Percentiles rank a stretch among this genome's conserved stretches.
Evolutionary conservation across 208 protist species (phyloP).

Genomic region (Trypanosoma caninum): DNA sequence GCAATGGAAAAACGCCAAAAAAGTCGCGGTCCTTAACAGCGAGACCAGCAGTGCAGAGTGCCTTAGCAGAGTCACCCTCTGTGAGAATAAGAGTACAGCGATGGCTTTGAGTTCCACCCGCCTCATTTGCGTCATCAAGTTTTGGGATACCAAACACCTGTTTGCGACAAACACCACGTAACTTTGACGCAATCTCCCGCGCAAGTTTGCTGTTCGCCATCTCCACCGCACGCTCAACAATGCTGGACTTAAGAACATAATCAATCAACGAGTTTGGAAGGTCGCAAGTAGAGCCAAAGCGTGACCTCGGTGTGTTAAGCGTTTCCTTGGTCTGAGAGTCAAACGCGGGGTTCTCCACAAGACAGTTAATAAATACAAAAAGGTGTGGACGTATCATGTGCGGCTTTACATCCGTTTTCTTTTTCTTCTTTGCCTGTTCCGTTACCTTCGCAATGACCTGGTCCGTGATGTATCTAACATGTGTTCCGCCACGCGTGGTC

Average conservation of each 20-base stretch:
- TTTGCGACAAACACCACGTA: slow-evolving; percentile 62
- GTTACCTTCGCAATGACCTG: slow-evolving; percentile 92
- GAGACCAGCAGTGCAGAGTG: slow-evolving; percentile 97
- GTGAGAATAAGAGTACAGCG: slow-evolving; percentile 99
- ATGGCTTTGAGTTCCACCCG: slow-evolving; percentile 92
- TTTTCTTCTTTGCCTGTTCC: slow-evolving; percentile 95
- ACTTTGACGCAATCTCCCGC: slow-evolving; percentile 81
- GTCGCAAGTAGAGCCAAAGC: slow-evolving; percentile 97
- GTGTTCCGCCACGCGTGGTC: slow-evolving; percentile 98
- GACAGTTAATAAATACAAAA: slow-evolving; percentile 99
- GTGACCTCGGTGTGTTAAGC: slow-evolving; percentile 92
- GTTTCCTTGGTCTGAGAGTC: slow-evolving; percentile 99
- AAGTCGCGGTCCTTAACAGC: slow-evolving; percentile 97
- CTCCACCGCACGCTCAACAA: slow-evolving; percentile 93
- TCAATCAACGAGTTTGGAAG: slow-evolving; percentile 95
- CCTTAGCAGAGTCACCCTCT: slow-evolving; percentile 99
- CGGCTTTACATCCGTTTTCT: slow-evolving; percentile 96
- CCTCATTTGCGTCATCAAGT: slow-evolving; percentile 99
- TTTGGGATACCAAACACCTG: slow-evolving; percentile 97
- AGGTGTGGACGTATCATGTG: slow-evolving; percentile 97
- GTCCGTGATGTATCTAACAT: slow-evolving; percentile 98
- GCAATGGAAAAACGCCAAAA: slow-evolving; percentile 99
- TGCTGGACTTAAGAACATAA: slow-evolving; percentile 93
- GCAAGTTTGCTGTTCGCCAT: slow-evolving; percentile 97
- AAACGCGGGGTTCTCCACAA: slow-evolving; percentile 99